phyloP scores from a whole-genome alignment of 345 rosid species.

The Stellera chamaejasme region DNA sequence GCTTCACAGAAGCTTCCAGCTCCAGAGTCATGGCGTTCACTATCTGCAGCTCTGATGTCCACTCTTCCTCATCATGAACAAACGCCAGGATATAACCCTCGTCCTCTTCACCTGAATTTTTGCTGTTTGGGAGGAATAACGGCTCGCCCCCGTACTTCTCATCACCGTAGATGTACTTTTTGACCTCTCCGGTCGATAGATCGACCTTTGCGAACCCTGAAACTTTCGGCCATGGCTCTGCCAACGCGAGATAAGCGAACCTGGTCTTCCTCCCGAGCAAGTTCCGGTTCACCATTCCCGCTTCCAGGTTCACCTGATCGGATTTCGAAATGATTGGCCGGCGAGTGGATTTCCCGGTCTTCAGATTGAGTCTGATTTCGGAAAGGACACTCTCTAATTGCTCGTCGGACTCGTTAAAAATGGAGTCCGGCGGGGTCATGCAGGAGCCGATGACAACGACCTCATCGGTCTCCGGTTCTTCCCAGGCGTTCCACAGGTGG shows the following conservation, averaged over 20 bases:
- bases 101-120: conserved; percentile 34
- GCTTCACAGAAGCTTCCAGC: conserved; percentile 53
- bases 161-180: conserved; percentile 53
- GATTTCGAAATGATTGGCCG: conserved; percentile 39
- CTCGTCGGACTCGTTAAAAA: conserved; percentile 81
- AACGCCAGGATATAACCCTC: conserved; percentile 58
- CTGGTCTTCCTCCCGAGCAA: conserved; percentile 62
- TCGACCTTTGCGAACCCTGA: conserved; percentile 82
- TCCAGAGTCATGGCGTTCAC: conserved; percentile 52
- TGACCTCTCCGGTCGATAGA: conserved; percentile 44
- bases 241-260: conserved; percentile 65
- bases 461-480: conserved; percentile 74
- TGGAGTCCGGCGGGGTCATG: conserved; percentile 86
- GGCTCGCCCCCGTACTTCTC: conserved; percentile 74
- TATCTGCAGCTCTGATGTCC: conserved; percentile 73
- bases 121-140: conserved; percentile 41
- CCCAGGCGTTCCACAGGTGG: conserved; percentile 97
- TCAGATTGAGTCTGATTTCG: conserved; percentile 62
- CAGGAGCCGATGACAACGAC: conserved; percentile 83
- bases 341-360: conserved; percentile 57
- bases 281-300: conserved; percentile 85
- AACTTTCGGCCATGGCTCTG: conserved; percentile 92
- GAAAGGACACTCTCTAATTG: conserved; percentile 59
- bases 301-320: conserved; percentile 69
- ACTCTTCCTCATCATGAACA: conserved; percentile 68